Conservation (phyloP, 202 grass and related monocot species). For the Tripidium arundinaceum region DNA sequence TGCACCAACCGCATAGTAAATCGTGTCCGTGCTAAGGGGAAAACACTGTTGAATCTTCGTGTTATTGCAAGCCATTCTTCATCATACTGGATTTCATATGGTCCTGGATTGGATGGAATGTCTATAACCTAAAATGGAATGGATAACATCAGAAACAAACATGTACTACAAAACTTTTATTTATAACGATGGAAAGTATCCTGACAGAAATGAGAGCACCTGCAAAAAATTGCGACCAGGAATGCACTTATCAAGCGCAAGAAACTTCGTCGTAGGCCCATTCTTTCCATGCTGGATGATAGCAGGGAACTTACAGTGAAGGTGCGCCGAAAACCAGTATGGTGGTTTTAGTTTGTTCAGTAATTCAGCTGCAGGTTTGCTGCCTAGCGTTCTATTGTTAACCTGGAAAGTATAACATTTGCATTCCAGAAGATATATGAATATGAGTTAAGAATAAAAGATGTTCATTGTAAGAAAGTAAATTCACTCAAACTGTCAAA, state of each 20-base stretch:
- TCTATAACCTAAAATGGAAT: conserved; percentile 71
- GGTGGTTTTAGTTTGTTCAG: conserved; percentile 71
- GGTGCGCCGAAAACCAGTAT: conserved; percentile 82
- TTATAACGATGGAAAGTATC: conserved; percentile 12
- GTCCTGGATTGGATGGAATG: conserved; percentile 69
- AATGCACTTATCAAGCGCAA: conserved; percentile 90
- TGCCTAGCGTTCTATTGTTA: conserved; percentile 55
- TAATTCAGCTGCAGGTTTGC: conserved; percentile 77
- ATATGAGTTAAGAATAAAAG: conserved; percentile 17
- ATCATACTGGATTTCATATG: conserved; percentile 84
- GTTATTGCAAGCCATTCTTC: conserved; percentile 97
- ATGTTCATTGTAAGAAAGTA: background rate
- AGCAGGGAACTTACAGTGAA: conserved; percentile 73
- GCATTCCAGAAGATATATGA: background rate
- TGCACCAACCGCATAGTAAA: conserved; percentile 36
- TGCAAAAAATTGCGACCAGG: conserved; percentile 72
- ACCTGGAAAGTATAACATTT: conserved; percentile 50
- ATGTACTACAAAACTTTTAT: conserved; percentile 15
- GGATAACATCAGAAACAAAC: conserved; percentile 29
- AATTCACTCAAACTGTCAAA: conserved; percentile 3
- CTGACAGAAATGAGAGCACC: conserved; percentile 24
- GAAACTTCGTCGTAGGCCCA: conserved; percentile 77
- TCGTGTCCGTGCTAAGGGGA: conserved; percentile 47
- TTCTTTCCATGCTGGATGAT: conserved; percentile 63
- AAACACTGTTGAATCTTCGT: conserved; percentile 61